Percentiles rank a stretch among this genome's conserved stretches.
phyloP scores from a whole-genome alignment of 169 alveolate genomes.

The Cryptosporidium felis region DNA sequence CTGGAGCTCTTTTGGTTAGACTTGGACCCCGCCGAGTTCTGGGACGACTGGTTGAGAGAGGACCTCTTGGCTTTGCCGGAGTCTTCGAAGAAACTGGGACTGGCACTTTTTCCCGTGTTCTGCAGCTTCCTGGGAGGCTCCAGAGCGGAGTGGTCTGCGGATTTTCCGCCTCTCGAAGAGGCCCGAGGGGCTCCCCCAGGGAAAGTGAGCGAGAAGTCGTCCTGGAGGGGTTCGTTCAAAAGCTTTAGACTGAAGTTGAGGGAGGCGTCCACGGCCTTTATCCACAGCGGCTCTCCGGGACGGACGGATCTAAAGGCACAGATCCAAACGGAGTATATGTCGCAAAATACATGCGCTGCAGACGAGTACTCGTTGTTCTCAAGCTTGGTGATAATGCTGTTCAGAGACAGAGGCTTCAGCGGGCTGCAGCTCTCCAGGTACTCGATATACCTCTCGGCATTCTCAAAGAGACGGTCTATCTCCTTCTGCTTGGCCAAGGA shows the following conservation, averaged over 20 bases:
- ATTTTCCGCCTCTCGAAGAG: background rate
- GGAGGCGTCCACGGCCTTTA: constrained; percentile 48
- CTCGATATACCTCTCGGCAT: background rate
- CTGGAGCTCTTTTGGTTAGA: background rate
- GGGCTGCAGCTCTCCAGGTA: constrained; percentile 38
- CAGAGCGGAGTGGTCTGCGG: background rate
- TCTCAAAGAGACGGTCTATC: constrained; percentile 21
- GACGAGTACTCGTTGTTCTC: constrained; percentile 48
- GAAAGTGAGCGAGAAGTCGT: constrained; percentile 23
- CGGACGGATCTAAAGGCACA: constrained; percentile 45
- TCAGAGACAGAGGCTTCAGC: constrained; percentile 26
- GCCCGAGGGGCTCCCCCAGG: constrained; percentile 8
- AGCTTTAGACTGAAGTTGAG: constrained; percentile 46
- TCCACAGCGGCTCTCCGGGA: constrained; percentile 49
- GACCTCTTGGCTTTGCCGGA: constrained; percentile 8
- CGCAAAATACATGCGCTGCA: constrained; percentile 55
- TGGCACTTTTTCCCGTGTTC: background rate
- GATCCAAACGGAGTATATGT: constrained; percentile 63
- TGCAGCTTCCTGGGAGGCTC: constrained; percentile 43
- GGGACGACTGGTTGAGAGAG: background rate
- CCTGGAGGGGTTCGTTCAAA: constrained; percentile 49
- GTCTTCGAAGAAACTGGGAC: background rate
- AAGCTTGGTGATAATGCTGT: constrained; percentile 12
- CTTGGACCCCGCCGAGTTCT: background rate
- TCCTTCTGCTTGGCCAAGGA: constrained; percentile 27